Conservation (phyloP, 768 basidiomycete genomes). For the Cubamyces lactineus region DNA sequence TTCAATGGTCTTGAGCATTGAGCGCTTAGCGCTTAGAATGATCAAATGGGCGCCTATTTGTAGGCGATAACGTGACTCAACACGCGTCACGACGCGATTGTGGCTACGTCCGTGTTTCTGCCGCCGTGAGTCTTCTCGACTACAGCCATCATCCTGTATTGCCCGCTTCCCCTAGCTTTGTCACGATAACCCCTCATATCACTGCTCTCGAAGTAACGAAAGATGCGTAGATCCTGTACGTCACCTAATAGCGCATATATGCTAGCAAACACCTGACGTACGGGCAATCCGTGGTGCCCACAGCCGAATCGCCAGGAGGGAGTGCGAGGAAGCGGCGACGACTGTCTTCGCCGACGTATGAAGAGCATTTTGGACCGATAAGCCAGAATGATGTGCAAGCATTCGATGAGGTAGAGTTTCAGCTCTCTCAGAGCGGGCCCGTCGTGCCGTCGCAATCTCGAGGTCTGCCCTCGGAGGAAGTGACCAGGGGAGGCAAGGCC, state of each 20-base stretch:
- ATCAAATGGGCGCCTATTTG: no score
- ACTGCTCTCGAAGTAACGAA: not conserved
- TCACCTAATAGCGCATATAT: not conserved
- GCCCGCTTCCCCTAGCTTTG: not conserved
- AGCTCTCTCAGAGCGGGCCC: slow-evolving; percentile 9
- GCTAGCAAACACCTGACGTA: not conserved
- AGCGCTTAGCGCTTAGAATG: no score
- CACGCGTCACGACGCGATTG: slow-evolving; percentile 16
- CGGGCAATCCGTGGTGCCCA: not conserved
- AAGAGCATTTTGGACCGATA: slow-evolving; percentile 40
- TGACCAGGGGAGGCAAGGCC: not conserved
- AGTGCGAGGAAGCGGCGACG: slow-evolving; percentile 53
- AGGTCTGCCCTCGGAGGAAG: slow-evolving; percentile 2
- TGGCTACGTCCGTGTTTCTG: slow-evolving; percentile 1
- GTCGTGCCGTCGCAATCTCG: slow-evolving; percentile 1
- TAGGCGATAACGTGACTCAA: slow-evolving; percentile 9
- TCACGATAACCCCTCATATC: not conserved
- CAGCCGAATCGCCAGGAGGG: slow-evolving; percentile 17
- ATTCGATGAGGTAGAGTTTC: slow-evolving; percentile 32
- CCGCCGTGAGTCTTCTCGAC: not conserved
- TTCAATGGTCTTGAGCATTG: no score
- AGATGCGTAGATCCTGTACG: slow-evolving; percentile 20
- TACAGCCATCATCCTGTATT: not conserved
- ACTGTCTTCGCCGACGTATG: slow-evolving; percentile 69
- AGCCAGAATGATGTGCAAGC: slow-evolving; percentile 60